These are phyloP conservation scores for Cladosporium sp. DNA, from an alignment of 2,329 filamentous ascomycete genomes.

Conservation along the genomic window DNA sequence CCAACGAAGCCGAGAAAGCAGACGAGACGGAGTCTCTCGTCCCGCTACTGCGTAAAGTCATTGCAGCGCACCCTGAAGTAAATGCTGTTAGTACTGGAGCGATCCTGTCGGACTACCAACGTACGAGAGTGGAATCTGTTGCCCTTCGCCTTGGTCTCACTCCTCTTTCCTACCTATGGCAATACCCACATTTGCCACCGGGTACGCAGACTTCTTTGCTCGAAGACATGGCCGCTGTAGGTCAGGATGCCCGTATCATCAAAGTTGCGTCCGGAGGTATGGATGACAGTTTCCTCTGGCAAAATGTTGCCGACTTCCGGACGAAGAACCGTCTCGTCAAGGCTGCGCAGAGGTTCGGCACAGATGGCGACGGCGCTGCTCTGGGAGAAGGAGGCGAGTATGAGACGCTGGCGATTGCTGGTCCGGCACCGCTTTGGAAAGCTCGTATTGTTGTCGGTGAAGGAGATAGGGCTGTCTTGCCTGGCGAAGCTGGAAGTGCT, in stretches of 20 bases:
- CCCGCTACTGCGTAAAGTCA: constrained; percentile 69
- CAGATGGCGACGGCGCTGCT: constrained; percentile 66
- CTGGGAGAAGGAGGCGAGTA: constrained; percentile 95
- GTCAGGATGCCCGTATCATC: constrained; percentile 85
- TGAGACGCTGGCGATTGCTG: constrained; percentile 86
- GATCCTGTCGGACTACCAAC: constrained; percentile 92
- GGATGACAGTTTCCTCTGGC: constrained; percentile 78
- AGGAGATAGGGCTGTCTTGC: constrained; percentile 55
- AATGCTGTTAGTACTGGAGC: constrained; percentile 89
- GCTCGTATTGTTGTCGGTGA: constrained; percentile 66
- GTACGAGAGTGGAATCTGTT: constrained; percentile 91
- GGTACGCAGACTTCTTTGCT: constrained; percentile 59
- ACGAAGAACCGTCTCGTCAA: constrained; percentile 53
- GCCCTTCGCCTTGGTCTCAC: constrained; percentile 79
- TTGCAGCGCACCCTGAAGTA: constrained; percentile 70
- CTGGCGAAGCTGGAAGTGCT: constrained; percentile 75
- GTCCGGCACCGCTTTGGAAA: constrained; percentile 72
- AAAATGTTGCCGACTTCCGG: constrained; percentile 65
- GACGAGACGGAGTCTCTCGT: constrained; percentile 92
- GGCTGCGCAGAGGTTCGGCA: constrained; percentile 68
- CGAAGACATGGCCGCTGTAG: constrained; percentile 75
- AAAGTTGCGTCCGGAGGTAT: constrained; percentile 93
- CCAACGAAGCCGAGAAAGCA: constrained; percentile 36
- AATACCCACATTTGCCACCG: constrained; percentile 74
- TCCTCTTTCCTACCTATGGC: constrained; percentile 88